Evolutionary conservation across 1,139 yeast species (phyloP), one percentile per base, ranked within the genome.

Genomic region (Dujonia santamariae): DNA sequence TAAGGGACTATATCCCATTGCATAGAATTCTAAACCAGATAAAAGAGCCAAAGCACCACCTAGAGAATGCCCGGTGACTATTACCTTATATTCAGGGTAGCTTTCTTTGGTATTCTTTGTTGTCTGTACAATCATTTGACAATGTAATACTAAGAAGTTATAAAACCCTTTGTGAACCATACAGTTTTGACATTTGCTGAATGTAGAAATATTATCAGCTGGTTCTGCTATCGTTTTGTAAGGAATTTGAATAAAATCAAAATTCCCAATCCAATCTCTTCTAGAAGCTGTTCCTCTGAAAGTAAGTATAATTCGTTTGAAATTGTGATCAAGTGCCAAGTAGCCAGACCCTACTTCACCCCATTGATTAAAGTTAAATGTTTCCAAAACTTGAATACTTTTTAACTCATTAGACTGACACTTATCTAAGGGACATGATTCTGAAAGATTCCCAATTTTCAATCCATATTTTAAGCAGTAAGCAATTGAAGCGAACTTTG

Each of bases 41-140:
- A 84, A 55, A 11, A 67, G 54, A 0, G 87, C 81, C 37, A 81
- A 56, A 0, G 87, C 86, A 3, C 81, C 92, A 1, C 92, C 94
- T 19, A 83, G 53, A 0, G 92, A 83, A 56, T 83, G 92, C 0
- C 92, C 92, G 2, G 76, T 59, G 2, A 81, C 64, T 3, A 73
- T 65, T 12, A 81, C 43, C 27, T 63, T 53, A 49, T 78, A 80
- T 18, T 66, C 67, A 0, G 78, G 74, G 45, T 69, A 54, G 15
- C 53, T 31, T 2, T 48, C 31, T 39, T 53, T 51, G 40, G 72
- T 38, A 16, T 46, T 45, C 30, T 59, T 56, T 11, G 67, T 59
- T 13, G 61, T 59, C 13, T 50, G 50, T 17, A 64, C 48, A 36
- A 68, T 61, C 12, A 53, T 55, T 8, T 51, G 57, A 27, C 71